Conservation (phyloP, 495 filamentous ascomycete genomes). For the Tuber umbilicatum region DNA sequence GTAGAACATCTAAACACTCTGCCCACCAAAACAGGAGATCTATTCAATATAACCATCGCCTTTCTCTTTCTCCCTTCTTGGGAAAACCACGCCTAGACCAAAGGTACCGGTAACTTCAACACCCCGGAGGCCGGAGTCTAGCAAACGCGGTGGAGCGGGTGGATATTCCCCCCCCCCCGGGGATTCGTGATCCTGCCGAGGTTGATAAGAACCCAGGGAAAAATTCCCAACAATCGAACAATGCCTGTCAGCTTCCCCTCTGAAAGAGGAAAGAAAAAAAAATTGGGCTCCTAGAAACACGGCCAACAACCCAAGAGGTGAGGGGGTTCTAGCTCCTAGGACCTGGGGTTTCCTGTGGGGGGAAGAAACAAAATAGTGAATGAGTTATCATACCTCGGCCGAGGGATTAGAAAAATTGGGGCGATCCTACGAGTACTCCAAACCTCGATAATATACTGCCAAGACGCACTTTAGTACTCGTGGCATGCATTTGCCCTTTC, state of each 20-base stretch:
- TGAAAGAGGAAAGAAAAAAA: neutral
- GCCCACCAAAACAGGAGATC: neutral
- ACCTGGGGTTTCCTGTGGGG: neutral
- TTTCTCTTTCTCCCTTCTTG: neutral
- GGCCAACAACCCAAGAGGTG: neutral
- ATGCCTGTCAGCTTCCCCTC: neutral
- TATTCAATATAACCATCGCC: conserved; percentile 1
- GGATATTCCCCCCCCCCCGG: neutral
- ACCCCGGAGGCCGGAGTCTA: neutral
- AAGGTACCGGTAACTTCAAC: neutral
- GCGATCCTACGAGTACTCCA: too few relatives aligned
- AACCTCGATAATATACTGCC: too few relatives aligned
- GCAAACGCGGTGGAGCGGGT: neutral
- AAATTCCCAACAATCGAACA: neutral
- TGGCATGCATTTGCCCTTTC: neutral
- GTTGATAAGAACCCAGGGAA: neutral
- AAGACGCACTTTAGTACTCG: too few relatives aligned
- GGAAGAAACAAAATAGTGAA: neutral
- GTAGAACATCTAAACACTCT: neutral
- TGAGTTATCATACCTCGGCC: too few relatives aligned
- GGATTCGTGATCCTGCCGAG: neutral
- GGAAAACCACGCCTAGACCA: neutral
- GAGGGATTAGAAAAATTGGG: too few relatives aligned
- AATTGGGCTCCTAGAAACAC: neutral
- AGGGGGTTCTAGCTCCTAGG: neutral